A percentile compares a stretch with the other conserved stretches of the same genome.
phyloP scores from a whole-genome alignment of 202 grass and related monocot genomes.

The Panicum virgatum region DNA sequence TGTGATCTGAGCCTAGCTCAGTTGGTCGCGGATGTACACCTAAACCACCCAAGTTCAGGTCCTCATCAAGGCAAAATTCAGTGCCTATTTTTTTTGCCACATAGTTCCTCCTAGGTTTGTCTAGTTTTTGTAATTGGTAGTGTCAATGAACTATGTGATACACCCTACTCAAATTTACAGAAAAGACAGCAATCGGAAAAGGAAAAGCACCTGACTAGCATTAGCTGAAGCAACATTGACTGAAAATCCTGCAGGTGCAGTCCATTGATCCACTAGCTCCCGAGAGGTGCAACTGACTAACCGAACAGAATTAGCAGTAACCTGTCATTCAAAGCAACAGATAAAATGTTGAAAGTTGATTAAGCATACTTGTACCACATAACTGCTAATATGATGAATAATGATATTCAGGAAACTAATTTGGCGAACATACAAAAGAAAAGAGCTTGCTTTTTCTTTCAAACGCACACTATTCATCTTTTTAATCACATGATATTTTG shows the following conservation, averaged over 20 bases:
- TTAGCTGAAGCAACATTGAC: conserved; percentile 99
- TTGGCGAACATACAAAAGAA: background rate
- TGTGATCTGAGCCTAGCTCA: background rate
- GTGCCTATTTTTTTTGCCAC: too few species aligned
- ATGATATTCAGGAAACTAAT: background rate
- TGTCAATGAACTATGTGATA: background rate
- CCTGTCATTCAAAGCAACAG: conserved; percentile 49
- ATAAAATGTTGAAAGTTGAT: background rate
- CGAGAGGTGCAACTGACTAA: conserved; percentile 85
- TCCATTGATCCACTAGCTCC: conserved; percentile 89
- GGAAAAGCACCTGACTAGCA: conserved; percentile 70
- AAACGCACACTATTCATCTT: conserved; percentile 1
- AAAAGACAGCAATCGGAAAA: background rate
- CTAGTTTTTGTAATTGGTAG: background rate
- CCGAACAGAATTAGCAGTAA: conserved; percentile 80
- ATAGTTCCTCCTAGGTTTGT: too few species aligned
- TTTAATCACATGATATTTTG: background rate
- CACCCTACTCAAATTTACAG: background rate
- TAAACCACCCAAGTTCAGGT: too few species aligned
- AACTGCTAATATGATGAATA: conserved; percentile 6
- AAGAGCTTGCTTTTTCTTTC: background rate
- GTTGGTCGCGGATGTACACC: too few species aligned
- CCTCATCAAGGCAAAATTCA: too few species aligned
- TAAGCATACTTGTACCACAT: background rate
- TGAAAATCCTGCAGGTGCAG: conserved; percentile 83